phyloP scores from a whole-genome alignment of 2,329 filamentous ascomycete genomes.

The Tolypocladium ovalisporum region DNA sequence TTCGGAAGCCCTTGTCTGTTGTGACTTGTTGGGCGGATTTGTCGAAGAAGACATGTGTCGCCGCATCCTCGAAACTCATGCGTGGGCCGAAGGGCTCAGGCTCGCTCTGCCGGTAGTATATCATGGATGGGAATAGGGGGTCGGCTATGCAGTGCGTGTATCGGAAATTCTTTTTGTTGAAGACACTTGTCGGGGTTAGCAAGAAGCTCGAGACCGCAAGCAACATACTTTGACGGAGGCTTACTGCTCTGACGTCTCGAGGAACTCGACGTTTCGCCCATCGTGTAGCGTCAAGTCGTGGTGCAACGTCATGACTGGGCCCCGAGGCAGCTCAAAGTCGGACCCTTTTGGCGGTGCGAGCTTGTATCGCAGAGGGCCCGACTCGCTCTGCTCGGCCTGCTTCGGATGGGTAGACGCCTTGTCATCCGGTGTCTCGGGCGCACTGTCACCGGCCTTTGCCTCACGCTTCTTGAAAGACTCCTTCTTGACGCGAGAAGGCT shows the following conservation, averaged over 20 bases:
- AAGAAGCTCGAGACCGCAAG: not conserved
- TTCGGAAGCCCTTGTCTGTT: conserved; percentile 86
- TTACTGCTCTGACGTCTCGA: conserved; percentile 55
- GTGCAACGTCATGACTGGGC: conserved; percentile 43
- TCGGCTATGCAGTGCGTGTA: conserved; percentile 90
- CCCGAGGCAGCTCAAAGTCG: conserved; percentile 50
- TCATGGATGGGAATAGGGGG: conserved; percentile 71
- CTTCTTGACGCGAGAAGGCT: conserved; percentile 46
- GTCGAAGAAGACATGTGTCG: conserved; percentile 75
- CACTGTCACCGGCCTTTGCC: conserved; percentile 44
- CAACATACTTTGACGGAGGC: conserved; percentile 15
- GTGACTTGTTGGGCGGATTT: conserved; percentile 66
- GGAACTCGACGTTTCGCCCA: conserved; percentile 44
- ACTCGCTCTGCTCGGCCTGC: conserved; percentile 31
- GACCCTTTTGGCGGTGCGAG: conserved; percentile 50
- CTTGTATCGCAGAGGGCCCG: conserved; percentile 49
- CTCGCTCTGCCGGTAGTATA: conserved; percentile 86
- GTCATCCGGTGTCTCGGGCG: conserved; percentile 46
- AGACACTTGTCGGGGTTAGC: conserved; percentile 30
- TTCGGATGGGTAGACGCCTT: conserved; percentile 27
- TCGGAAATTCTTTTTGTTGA: conserved; percentile 65
- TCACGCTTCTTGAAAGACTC: conserved; percentile 60
- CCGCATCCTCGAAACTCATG: conserved; percentile 87
- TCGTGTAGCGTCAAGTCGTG: conserved; percentile 37
- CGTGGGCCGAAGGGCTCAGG: conserved; percentile 72